Evolutionary conservation across 129 eudicot species (phyloP).

Genomic region (Tanacetum coccineum): DNA sequence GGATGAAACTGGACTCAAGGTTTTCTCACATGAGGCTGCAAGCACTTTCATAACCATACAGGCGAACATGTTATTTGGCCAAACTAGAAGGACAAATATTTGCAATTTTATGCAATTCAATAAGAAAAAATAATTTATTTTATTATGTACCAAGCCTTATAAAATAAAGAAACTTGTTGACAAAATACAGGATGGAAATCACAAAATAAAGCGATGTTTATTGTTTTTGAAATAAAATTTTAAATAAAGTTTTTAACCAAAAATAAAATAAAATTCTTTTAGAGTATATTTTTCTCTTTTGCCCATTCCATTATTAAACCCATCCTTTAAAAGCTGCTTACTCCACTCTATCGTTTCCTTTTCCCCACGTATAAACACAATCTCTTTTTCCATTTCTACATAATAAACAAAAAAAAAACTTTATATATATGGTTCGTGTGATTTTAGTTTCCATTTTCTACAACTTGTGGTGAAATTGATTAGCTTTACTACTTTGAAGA

Average conservation of each 20-base stretch:
- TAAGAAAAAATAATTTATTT: too few relatives aligned
- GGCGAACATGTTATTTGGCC: too few relatives aligned
- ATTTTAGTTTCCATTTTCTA: not conserved
- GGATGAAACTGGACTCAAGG: too few relatives aligned
- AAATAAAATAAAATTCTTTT: not conserved
- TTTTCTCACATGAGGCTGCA: too few relatives aligned
- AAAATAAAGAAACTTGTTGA: too few relatives aligned
- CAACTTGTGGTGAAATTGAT: not conserved
- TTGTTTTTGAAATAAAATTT: too few relatives aligned
- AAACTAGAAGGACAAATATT: too few relatives aligned
- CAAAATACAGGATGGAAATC: not conserved
- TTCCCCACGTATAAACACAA: slow-evolving; percentile 22
- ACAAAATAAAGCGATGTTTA: not conserved
- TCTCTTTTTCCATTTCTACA: slow-evolving; percentile 15
- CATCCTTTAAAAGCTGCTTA: slow-evolving; percentile 36
- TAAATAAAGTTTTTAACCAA: too few relatives aligned
- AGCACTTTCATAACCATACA: too few relatives aligned
- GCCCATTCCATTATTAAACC: slow-evolving; percentile 30
- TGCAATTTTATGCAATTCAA: too few relatives aligned
- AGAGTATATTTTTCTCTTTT: slow-evolving; percentile 8
- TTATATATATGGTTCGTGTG: slow-evolving; percentile 4
- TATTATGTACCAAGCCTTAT: too few relatives aligned
- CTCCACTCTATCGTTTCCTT: slow-evolving; percentile 32
- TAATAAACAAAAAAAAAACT: not conserved
- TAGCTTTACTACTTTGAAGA: slow-evolving; percentile 8